Evolutionary conservation across 2,329 filamentous ascomycete genomes (phyloP).

Genomic region (Paecilomyces formosus): DNA sequence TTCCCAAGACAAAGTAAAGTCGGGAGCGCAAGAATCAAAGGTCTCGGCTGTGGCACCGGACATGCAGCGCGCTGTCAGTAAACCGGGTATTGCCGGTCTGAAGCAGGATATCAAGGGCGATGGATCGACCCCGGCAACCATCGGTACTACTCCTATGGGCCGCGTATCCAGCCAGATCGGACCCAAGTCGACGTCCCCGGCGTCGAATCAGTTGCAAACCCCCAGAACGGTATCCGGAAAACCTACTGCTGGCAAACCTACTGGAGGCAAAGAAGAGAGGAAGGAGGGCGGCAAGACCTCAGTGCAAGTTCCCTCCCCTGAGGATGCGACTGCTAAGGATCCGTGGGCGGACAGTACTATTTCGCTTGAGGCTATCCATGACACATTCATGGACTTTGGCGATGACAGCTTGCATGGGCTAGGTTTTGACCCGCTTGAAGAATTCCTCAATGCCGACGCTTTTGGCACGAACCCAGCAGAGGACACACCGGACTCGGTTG

Average conservation of each 20-base stretch:
- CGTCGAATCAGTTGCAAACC: constrained; percentile 25
- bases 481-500: constrained; percentile 31
- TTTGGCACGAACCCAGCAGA: constrained; percentile 24
- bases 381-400: constrained; percentile 27
- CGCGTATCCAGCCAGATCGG: constrained; percentile 26
- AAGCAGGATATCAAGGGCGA: constrained; percentile 21
- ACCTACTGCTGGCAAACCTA: constrained; percentile 14
- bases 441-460: constrained; percentile 30
- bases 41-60: constrained; percentile 5
- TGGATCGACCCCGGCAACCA: constrained; percentile 20
- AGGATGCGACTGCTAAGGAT: constrained; percentile 17
- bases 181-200: constrained; percentile 25
- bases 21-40: constrained; percentile 12
- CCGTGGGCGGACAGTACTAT: constrained; percentile 31
- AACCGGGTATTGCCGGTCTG: constrained; percentile 8
- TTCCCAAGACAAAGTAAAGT: constrained; percentile 39
- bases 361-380: constrained; percentile 29
- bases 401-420: constrained; percentile 19
- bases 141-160: constrained; percentile 24
- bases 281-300: constrained; percentile 17
- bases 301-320: constrained; percentile 8
- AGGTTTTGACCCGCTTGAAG: constrained; percentile 28
- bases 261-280: constrained; percentile 17
- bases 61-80: constrained; percentile 8
- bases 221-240: constrained; percentile 20